Conservation (phyloP, 441 rosid genomes). For the Brassica hybrid region DNA sequence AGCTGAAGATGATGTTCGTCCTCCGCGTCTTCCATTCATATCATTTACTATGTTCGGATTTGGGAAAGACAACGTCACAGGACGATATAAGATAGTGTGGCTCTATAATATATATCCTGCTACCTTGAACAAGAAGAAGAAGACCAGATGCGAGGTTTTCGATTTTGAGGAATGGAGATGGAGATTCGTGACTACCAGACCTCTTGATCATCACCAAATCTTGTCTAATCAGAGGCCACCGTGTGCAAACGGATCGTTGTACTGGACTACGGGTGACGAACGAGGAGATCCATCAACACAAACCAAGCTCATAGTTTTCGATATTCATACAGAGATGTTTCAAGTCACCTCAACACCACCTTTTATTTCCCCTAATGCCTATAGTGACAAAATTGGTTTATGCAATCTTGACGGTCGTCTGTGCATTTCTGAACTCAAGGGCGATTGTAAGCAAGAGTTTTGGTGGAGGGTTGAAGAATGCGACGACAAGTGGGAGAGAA, state of each 20-base stretch:
- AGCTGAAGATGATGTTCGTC: not conserved
- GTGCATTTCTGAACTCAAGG: not conserved
- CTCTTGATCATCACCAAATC: not conserved
- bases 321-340: conserved; percentile 1
- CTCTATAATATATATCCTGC: not conserved
- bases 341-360: not conserved
- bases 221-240: not conserved
- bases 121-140: not conserved
- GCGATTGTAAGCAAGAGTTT: not conserved
- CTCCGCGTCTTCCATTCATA: no score
- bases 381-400: not conserved
- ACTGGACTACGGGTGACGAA: not conserved
- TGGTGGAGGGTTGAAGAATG: not conserved
- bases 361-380: not conserved
- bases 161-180: not conserved
- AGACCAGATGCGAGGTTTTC: not conserved
- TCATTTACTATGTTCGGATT: not conserved
- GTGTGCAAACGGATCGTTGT: not conserved
- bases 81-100: not conserved
- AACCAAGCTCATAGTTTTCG: not conserved
- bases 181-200: not conserved
- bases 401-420: not conserved
- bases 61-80: not conserved
- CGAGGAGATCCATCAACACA: not conserved
- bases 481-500: not conserved